Evolutionary conservation across 768 basidiomycete species (phyloP), one percentile per base, ranked within the genome.

Genomic region (Lactifluus pinguis): DNA sequence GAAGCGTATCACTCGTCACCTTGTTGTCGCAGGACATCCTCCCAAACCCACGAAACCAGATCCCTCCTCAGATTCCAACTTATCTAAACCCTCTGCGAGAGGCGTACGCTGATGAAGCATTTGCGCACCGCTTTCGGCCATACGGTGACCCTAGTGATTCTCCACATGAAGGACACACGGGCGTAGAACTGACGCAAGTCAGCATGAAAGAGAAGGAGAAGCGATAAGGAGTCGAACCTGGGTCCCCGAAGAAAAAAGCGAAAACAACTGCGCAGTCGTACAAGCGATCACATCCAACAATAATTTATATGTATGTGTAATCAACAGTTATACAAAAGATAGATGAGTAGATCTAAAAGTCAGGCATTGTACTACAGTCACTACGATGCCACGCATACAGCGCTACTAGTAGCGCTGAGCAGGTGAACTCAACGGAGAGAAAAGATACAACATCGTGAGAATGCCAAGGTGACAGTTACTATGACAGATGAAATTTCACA

Each of bases 371-470:
- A 25, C 15, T n/a, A 10, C 25, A 53, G 17, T 39, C 9, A 25
- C 34, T 59, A 51, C 6, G 9, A 39, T 9, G 36, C 6, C 10
- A 25, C 21, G 7, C 14, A 6, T 19, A 13, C 19, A n/a, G 61
- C 19, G n/a, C 48, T 49, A 59, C n/a, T n/a, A n/a, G n/a, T n/a
- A n/a, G 25, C 25, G 25, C 25, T 25, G 2, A 14, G 67, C 67
- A 2, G 82, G 86, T 85, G 32, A 90, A 73, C 70, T 84, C 80
- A n/a, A n/a, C n/a, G n/a, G n/a, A n/a, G 66, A 88, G 91, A 69
- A 87, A 88, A 0, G 81, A 66, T 2, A 92, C 91, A 9, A 98
- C n/a, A n/a, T n/a, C n/a, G 80, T 8, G n/a, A 95, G 75, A 21
- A 87, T n/a, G n/a, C n/a, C n/a, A n/a, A n/a, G n/a, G n/a, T n/a